Base-by-base conservation (phyloP, 441 rosid genomes). In the Pelargonium myrrhifolium region DNA sequence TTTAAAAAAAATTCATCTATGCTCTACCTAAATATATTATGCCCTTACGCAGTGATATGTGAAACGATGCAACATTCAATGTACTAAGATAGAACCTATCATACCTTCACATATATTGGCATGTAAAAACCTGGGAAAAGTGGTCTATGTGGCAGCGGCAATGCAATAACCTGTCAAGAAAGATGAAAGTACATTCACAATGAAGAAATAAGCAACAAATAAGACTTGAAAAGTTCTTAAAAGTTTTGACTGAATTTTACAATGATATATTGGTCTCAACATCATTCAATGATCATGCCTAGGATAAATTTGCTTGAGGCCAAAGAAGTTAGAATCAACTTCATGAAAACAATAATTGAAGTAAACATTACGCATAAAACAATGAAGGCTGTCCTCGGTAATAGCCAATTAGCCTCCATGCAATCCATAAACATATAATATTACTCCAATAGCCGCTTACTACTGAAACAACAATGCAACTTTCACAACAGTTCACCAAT, bases 101-200 rank as follows among this genome's bases (percentile, higher is more conserved):
- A 66, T 87, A 95, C 99, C 98, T 95, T 95, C 56, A 95, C 98
- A 78, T 80, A 86, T 73, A 95, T 87, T 47, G 98, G 99, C 96
- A 95, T 87, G 89, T 88, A 95, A 73, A 95, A 95, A 40, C 98
- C 99, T n/a, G 98, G 98, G 70, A 95, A 92, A 53, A 95, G 84
- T 66, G 99, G 99, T 74, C 96, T 85, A 72, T 90, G 98, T 0
- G 88, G 87, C 82, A 95, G 81, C 1, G 98, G 97, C 68, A 95
- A 78, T 6, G 97, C 97, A 80, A 92, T 72, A 61, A 95, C 96
- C 96, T 89, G 87, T 72, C 65, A 66, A 51, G 21, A 18, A 71
- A 62, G 47, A 72, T 22, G 70, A 37, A 61, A 66, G 28, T 14
- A 64, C 22, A 64, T 60, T 64, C 31, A 40, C 45, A 61, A 60